Conservation (phyloP, 2,329 filamentous ascomycete species). For the Fusarium palustre region DNA sequence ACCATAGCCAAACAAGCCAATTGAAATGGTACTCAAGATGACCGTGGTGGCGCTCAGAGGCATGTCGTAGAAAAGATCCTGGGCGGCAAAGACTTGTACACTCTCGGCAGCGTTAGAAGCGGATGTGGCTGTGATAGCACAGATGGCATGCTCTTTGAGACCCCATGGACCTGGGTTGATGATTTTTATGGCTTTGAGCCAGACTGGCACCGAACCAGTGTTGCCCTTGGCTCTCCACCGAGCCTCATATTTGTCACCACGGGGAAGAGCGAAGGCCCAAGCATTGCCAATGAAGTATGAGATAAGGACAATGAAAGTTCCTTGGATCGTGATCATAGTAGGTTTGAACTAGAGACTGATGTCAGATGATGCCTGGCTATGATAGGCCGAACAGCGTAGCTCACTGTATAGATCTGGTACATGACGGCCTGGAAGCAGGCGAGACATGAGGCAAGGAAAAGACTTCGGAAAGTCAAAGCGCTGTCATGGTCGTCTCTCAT, state of each 20-base stretch:
- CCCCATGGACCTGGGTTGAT: slow-evolving; percentile 65
- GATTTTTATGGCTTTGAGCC: slow-evolving; percentile 57
- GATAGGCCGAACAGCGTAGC: not conserved
- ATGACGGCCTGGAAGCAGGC: slow-evolving; percentile 67
- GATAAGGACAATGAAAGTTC: slow-evolving; percentile 68
- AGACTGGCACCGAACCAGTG: slow-evolving; percentile 56
- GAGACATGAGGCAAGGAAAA: slow-evolving; percentile 62
- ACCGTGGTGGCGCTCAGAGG: slow-evolving; percentile 60
- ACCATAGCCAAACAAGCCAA: slow-evolving; percentile 67
- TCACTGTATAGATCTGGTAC: slow-evolving; percentile 65
- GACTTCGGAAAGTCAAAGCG: slow-evolving; percentile 64
- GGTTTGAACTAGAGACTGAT: slow-evolving; percentile 61
- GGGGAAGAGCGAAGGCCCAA: slow-evolving; percentile 56
- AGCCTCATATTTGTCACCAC: slow-evolving; percentile 62
- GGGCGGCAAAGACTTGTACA: slow-evolving; percentile 59
- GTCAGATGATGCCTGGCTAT: not conserved
- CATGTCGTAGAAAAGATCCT: slow-evolving; percentile 64
- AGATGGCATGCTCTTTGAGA: slow-evolving; percentile 68
- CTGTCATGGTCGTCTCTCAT: slow-evolving; percentile 65
- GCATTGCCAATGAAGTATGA: slow-evolving; percentile 65
- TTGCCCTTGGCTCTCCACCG: slow-evolving; percentile 59
- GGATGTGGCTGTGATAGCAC: slow-evolving; percentile 65
- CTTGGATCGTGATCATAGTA: slow-evolving; percentile 59
- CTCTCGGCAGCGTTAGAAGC: slow-evolving; percentile 62
- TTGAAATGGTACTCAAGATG: slow-evolving; percentile 63